These are phyloP conservation scores for Podospora fimiseda DNA, from an alignment of 495 filamentous ascomycete species.

Conservation along the genomic window DNA sequence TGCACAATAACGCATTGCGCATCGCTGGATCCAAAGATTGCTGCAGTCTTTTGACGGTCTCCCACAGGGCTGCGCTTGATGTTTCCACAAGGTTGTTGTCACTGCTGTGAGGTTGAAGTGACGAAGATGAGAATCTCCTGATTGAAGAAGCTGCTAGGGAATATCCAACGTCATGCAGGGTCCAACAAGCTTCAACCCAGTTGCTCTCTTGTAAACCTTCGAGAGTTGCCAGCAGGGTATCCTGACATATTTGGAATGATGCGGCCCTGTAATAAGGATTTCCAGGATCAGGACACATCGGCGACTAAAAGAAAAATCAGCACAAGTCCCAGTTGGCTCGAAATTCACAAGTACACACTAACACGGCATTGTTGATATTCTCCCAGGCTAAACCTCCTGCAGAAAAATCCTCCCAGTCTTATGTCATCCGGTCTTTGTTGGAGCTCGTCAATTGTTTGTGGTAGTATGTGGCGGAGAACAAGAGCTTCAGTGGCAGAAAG, in stretches of 20 bases:
- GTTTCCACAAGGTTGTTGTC: not conserved
- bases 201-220: not conserved
- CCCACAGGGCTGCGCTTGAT: conserved; percentile 1
- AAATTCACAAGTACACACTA: not conserved
- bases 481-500: not conserved
- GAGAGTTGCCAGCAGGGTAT: not conserved
- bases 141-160: not conserved
- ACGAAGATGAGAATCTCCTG: not conserved
- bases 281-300: not conserved
- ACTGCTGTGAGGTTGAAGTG: not conserved
- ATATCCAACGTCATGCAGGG: conserved; percentile 5
- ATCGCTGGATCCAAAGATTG: not conserved
- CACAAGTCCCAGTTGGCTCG: too few relatives aligned
- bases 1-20: not conserved
- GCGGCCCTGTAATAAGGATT: not conserved
- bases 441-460: not conserved
- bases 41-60: not conserved
- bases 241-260: not conserved
- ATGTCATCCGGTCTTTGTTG: not conserved
- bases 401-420: not conserved
- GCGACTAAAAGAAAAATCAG: not conserved
- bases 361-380: not conserved
- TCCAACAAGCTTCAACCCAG: conserved; percentile 5
- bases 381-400: not conserved
- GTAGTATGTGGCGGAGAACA: not conserved